Base-by-base conservation (phyloP, 805 yeast genomes). In the Schizosaccharomyces octosporus region DNA sequence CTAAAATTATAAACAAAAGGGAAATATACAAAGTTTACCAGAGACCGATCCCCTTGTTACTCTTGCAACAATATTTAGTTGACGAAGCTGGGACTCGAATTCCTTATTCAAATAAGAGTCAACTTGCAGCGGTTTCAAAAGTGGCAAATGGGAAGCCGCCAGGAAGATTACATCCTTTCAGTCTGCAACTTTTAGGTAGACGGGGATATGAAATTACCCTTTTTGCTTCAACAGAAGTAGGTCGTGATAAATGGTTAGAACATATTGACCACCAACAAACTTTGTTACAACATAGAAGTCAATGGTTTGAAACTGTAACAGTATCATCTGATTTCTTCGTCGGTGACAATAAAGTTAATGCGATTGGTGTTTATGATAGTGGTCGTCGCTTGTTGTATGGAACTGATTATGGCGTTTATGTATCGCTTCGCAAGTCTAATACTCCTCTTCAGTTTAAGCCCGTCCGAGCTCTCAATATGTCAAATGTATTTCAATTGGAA, bases 21-120 rank as follows among this genome's bases (percentile, higher is more conserved):
- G 97, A 90, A 68, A 94, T 86, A 64, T 84, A 85, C 67, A 84
- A 88, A 67, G 97, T 90, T 15, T 86, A 84, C 71, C 93, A 90
- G 68, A 79, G 89, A 68, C 73, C 73, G 4, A 69, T 71, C 55
- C 74, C 73, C 2, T 64, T 71, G 54, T 73, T 70, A 61, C 62
- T 71, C 54, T 65, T 71, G 36, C 63, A 68, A 13, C 61, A 65
- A 9, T 51, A 17, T 17, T 29, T 51, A 17, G 9, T 51, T 51
- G 57, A 51, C 27, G 57, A 51, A 19, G n/a, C 31, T 29, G 57
- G 57, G 27, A 24, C n/a, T 7, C n/a, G 36, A 51, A 51, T 51
- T 17, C 57, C 57, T 24, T 24, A 21, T 51, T 51, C 57, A 9
- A 51, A 29, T 6, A 51, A 51, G 36, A 17, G 27, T 24, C 36